phyloP scores from a whole-genome alignment of 148 eudicot species.

The Spergularia marina region DNA sequence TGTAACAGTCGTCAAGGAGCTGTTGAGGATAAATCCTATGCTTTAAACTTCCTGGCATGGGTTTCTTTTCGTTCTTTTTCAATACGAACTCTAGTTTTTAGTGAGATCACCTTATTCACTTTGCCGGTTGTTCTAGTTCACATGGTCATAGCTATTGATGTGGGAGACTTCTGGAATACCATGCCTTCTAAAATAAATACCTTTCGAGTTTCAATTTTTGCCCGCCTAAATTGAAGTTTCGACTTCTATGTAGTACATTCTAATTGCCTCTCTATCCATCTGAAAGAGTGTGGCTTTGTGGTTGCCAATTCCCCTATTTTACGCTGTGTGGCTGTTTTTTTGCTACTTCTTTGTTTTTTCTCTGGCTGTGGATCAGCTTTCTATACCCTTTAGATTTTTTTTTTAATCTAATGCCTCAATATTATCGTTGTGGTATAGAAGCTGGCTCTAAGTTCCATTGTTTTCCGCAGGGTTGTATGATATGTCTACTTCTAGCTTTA shows the following conservation, averaged over 20 bases:
- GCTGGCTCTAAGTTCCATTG: constrained; percentile 1
- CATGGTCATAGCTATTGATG: not conserved
- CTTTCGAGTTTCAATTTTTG: not conserved
- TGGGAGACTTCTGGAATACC: not conserved
- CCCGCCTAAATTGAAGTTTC: not conserved
- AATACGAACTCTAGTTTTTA: not conserved
- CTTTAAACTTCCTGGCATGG: not conserved
- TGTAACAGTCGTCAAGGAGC: not conserved
- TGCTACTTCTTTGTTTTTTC: not conserved
- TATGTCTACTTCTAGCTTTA: constrained; percentile 71
- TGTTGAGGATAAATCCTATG: not conserved
- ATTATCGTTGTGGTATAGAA: not conserved
- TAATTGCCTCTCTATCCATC: not conserved
- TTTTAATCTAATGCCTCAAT: too few species aligned
- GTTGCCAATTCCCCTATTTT: too few species aligned
- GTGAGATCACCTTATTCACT: not conserved
- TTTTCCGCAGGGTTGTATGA: constrained; percentile 62
- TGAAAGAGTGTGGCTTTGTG: not conserved
- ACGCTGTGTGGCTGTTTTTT: not conserved
- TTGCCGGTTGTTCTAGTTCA: not conserved
- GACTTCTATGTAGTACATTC: not conserved
- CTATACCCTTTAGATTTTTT: not conserved
- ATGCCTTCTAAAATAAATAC: not conserved
- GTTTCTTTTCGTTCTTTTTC: not conserved
- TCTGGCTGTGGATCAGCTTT: not conserved